Evolutionary conservation across 495 filamentous ascomycete species (phyloP).

Genomic region (Aspergillus bridgeri): DNA sequence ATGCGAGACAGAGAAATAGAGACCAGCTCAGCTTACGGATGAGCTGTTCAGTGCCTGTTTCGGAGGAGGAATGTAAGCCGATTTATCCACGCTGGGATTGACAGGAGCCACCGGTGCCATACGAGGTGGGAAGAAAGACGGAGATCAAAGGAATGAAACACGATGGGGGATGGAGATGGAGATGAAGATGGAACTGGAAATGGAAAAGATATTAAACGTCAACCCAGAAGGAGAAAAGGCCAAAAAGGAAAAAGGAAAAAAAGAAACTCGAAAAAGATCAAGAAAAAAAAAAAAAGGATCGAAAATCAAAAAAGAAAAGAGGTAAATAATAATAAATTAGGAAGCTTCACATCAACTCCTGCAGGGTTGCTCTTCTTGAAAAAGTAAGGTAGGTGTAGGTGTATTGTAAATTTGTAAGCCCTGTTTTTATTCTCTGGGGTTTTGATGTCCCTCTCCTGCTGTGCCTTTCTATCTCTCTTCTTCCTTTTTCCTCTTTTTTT

Average conservation of each 20-base stretch:
- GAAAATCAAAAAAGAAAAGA: conserved; percentile 11
- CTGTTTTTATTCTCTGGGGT: too few species aligned
- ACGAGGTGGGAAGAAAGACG: conserved; percentile 5
- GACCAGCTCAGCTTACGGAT: conserved; percentile 16
- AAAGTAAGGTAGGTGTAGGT: conserved; percentile 15
- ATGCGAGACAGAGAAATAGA: neutral
- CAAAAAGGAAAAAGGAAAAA: neutral
- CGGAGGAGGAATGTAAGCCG: conserved; percentile 20
- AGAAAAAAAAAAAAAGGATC: conserved; percentile 4
- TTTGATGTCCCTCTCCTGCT: too few species aligned
- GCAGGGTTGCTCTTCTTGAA: conserved; percentile 2
- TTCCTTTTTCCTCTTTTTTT: conserved; percentile 8
- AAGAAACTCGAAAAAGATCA: conserved; percentile 3
- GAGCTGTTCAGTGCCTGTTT: conserved; percentile 17
- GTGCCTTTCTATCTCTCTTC: neutral
- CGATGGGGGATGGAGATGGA: too few species aligned
- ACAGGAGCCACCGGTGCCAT: conserved; percentile 19
- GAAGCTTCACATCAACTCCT: conserved; percentile 11
- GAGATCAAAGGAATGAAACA: conserved; percentile 5
- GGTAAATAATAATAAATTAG: conserved; percentile 7
- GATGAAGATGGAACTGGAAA: conserved; percentile 4
- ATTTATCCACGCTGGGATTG: conserved; percentile 18
- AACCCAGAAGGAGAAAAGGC: conserved; percentile 4
- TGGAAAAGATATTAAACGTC: conserved; percentile 4
- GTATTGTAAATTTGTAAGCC: conserved; percentile 4